A percentile compares a stretch with the other conserved stretches of the same genome.
Evolutionary conservation across 345 rosid species (phyloP).

Genomic region (Acer yangbiense): DNA sequence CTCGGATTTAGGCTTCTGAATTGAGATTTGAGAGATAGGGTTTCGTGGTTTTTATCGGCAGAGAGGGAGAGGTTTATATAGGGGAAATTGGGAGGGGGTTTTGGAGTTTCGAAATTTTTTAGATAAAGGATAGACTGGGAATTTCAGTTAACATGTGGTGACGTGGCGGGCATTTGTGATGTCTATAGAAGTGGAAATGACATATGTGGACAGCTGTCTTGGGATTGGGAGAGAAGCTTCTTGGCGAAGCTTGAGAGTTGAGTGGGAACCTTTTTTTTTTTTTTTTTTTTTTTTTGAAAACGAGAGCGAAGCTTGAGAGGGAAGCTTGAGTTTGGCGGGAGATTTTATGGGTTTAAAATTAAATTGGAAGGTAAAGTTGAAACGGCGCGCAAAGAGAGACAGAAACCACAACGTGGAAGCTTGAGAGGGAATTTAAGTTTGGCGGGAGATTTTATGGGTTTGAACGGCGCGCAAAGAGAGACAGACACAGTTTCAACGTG

Average conservation of each 20-base stretch:
- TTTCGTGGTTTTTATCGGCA: background rate
- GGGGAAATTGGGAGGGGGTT: slow-evolving; percentile 13
- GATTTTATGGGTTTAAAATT: background rate
- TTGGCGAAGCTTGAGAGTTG: slow-evolving; percentile 25
- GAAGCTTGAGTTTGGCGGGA: background rate
- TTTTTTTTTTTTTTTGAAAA: background rate
- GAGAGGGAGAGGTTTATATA: slow-evolving; percentile 3
- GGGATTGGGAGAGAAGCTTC: background rate
- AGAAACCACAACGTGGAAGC: too few relatives aligned
- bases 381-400: too few relatives aligned
- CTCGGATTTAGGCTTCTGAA: background rate
- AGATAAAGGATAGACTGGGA: background rate
- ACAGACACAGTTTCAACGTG: background rate
- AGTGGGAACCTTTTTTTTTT: slow-evolving; percentile 3
- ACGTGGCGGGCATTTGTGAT: background rate
- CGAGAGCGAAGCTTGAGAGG: too few relatives aligned
- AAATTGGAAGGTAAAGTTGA: too few relatives aligned
- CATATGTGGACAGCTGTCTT: background rate
- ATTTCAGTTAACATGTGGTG: background rate
- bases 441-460: background rate
- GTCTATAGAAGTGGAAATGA: background rate
- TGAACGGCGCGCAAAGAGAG: too few relatives aligned
- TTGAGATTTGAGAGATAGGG: background rate
- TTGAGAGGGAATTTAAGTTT: background rate
- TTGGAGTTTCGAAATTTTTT: slow-evolving; percentile 21